Conservation (phyloP, 495 filamentous ascomycete genomes). For the Aspergillus cristatus region DNA sequence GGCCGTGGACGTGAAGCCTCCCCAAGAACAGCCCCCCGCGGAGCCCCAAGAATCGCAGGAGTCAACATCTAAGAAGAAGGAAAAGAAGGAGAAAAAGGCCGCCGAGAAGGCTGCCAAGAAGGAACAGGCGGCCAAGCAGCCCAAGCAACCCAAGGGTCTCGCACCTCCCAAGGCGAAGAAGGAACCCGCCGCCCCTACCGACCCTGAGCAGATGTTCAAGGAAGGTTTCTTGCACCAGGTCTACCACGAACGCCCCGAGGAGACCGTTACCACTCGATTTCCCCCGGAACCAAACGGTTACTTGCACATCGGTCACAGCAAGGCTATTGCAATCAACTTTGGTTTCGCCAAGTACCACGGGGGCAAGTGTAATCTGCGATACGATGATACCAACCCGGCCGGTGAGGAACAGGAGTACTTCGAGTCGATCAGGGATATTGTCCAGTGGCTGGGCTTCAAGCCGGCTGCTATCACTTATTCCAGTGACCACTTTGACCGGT, state of each 20-base stretch:
- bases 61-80: constrained; percentile 47
- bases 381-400: constrained; percentile 80
- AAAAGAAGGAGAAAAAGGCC: constrained; percentile 57
- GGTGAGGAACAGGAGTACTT: constrained; percentile 75
- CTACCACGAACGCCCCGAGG: constrained; percentile 61
- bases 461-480: constrained; percentile 71
- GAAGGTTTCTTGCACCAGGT: constrained; percentile 74
- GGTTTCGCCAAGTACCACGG: constrained; percentile 84
- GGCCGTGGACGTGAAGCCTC: too few relatives aligned
- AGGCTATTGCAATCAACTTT: constrained; percentile 97
- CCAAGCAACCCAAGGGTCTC: constrained; percentile 17
- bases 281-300: constrained; percentile 76
- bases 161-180: constrained; percentile 23
- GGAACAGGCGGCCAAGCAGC: constrained; percentile 24
- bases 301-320: constrained; percentile 86
- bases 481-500: constrained; percentile 72
- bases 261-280: constrained; percentile 68
- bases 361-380: constrained; percentile 61
- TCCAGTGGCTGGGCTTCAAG: constrained; percentile 76
- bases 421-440: constrained; percentile 65
- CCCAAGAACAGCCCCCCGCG: too few relatives aligned
- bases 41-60: too few relatives aligned
- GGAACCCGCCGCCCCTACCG: constrained; percentile 37
- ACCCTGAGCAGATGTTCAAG: constrained; percentile 73
- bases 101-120: constrained; percentile 47